These are phyloP conservation scores for Pythium sukuiense DNA, from an alignment of 352 stramenopile species.

Conservation along the genomic window DNA sequence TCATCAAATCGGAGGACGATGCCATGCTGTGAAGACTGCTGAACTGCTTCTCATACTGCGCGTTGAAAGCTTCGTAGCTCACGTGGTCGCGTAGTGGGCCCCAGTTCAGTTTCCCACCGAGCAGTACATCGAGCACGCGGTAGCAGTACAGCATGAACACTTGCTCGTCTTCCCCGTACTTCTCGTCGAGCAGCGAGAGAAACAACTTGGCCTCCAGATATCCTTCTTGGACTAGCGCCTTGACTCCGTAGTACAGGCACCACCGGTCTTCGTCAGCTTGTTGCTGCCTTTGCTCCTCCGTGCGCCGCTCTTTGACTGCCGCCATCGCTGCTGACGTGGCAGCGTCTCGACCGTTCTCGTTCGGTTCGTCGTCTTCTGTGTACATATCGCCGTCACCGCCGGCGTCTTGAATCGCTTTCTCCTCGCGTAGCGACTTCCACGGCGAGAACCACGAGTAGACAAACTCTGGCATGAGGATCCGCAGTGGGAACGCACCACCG, in stretches of 20 bases:
- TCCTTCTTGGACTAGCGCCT: slow-evolving; percentile 78
- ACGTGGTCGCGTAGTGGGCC: slow-evolving; percentile 56
- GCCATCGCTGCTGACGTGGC: slow-evolving; percentile 1
- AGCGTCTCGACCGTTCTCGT: not conserved
- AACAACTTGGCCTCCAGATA: slow-evolving; percentile 91
- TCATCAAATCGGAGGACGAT: slow-evolving; percentile 19
- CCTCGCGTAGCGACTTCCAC: slow-evolving; percentile 55
- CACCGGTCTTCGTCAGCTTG: slow-evolving; percentile 89
- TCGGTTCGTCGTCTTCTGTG: slow-evolving; percentile 30
- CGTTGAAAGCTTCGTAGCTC: slow-evolving; percentile 56
- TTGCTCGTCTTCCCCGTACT: slow-evolving; percentile 90
- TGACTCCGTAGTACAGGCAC: slow-evolving; percentile 93
- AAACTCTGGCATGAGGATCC: slow-evolving; percentile 92
- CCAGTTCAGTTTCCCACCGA: slow-evolving; percentile 57
- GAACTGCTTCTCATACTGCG: slow-evolving; percentile 45
- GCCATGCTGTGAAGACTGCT: not conserved
- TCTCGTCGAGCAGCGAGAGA: slow-evolving; percentile 90
- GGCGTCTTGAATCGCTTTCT: slow-evolving; percentile 33
- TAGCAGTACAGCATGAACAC: slow-evolving; percentile 91
- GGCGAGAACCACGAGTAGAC: slow-evolving; percentile 93
- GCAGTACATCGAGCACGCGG: slow-evolving; percentile 71
- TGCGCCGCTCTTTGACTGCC: slow-evolving; percentile 16
- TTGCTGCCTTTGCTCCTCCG: slow-evolving; percentile 43
- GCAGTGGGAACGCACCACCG: slow-evolving; percentile 42
- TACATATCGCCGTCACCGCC: slow-evolving; percentile 8